These are phyloP conservation scores for Golubevia sp. DNA, from an alignment of 1,284 basidiomycete genomes.

Conservation along the genomic window DNA sequence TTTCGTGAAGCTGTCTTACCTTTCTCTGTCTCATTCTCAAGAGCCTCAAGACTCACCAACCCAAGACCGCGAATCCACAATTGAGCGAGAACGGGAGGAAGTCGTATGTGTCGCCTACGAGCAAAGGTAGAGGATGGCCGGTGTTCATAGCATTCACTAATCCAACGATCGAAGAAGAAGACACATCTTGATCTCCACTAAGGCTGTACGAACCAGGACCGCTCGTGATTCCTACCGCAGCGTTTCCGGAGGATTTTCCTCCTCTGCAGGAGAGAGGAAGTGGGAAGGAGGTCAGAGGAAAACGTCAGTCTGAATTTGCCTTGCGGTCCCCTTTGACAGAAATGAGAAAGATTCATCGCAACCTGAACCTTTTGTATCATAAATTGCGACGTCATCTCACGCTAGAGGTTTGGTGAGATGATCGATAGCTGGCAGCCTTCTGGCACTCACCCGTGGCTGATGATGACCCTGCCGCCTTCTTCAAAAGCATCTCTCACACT, in stretches of 20 bases:
- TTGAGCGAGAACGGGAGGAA: slow-evolving; percentile 21
- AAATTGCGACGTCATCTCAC: slow-evolving; percentile 33
- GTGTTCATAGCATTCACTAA: slow-evolving; percentile 21
- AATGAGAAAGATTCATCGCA: too few species aligned
- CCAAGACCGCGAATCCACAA: slow-evolving; percentile 33
- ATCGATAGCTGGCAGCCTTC: slow-evolving; percentile 17
- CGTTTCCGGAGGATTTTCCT: background rate
- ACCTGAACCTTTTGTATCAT: slow-evolving; percentile 29
- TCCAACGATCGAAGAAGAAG: slow-evolving; percentile 19
- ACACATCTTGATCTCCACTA: slow-evolving; percentile 18
- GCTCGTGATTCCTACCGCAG: too few species aligned
- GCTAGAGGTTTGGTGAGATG: background rate
- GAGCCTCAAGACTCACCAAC: slow-evolving; percentile 30
- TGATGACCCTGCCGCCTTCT: slow-evolving; percentile 23
- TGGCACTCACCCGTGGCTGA: slow-evolving; percentile 26
- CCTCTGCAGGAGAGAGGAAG: too few species aligned
- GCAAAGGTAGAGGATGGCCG: slow-evolving; percentile 22
- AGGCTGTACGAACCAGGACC: background rate
- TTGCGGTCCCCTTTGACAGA: too few species aligned
- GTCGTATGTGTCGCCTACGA: slow-evolving; percentile 23
- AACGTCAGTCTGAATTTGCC: too few species aligned
- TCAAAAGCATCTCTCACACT: slow-evolving; percentile 26
- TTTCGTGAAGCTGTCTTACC: too few species aligned
- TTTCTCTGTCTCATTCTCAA: too few species aligned
- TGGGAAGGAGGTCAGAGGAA: too few species aligned